A percentile compares a stretch with the other conserved stretches of the same genome.
Evolutionary conservation across 129 eudicot species (phyloP).

Genomic region (Dittrichia graveolens): DNA sequence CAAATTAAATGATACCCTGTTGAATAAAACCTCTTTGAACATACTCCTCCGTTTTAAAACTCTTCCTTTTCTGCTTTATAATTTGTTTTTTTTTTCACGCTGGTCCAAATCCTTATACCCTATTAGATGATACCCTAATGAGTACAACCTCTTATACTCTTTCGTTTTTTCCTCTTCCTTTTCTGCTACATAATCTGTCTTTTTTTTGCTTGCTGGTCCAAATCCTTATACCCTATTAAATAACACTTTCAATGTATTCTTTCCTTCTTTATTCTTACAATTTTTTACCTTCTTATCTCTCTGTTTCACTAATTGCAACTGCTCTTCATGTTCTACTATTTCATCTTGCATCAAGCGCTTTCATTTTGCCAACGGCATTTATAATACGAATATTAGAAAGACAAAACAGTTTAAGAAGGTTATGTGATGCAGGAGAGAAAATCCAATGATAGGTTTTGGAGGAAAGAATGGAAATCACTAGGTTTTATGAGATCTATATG

Average conservation of each 20-base stretch:
- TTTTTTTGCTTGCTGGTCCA: no score
- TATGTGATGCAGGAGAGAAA: background rate
- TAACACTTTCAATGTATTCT: background rate
- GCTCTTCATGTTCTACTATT: background rate
- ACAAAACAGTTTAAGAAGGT: constrained; percentile 6
- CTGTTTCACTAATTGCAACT: constrained; percentile 15
- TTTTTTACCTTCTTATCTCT: background rate
- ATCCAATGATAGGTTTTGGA: constrained; percentile 1
- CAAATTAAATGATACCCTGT: constrained; percentile 9
- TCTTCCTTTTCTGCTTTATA: no score
- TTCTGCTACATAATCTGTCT: no score
- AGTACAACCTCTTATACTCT: background rate
- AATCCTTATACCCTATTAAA: no score
- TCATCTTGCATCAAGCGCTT: background rate
- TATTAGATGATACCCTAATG: no score
- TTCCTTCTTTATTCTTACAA: background rate
- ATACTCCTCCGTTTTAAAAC: no score
- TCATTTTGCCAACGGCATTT: background rate
- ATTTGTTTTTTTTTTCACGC: no score
- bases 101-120: no score
- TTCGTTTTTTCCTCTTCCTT: background rate
- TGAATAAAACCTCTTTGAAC: constrained; percentile 1
- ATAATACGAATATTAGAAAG: background rate
- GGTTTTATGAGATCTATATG: constrained; percentile 3
- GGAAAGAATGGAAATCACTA: background rate